Evolutionary conservation across 2,329 filamentous ascomycete species (phyloP).

Genomic region (Talaromyces sp.): DNA sequence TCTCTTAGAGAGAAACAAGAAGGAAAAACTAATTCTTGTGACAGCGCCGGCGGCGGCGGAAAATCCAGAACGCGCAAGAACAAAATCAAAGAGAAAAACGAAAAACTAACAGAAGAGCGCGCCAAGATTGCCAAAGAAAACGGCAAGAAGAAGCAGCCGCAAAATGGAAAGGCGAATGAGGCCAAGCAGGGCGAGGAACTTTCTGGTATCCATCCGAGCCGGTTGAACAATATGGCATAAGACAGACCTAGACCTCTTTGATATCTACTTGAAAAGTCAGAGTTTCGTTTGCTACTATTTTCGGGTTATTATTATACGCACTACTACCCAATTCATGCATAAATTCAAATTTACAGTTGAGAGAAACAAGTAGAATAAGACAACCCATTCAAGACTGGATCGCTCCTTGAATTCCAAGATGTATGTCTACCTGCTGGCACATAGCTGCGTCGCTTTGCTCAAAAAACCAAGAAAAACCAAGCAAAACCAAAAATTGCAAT

Average conservation of each 20-base stretch:
- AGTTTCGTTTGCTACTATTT: not conserved
- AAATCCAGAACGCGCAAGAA: constrained; percentile 67
- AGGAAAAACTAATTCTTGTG: not conserved
- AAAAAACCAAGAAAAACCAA: not conserved
- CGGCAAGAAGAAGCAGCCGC: constrained; percentile 27
- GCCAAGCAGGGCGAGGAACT: constrained; percentile 16
- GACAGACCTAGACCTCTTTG: not conserved
- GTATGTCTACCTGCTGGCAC: constrained; percentile 1
- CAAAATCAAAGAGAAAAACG: constrained; percentile 82
- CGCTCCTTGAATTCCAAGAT: not conserved
- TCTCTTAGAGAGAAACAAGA: not conserved
- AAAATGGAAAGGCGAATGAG: constrained; percentile 23
- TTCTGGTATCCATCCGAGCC: constrained; percentile 42
- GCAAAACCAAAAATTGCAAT: not conserved
- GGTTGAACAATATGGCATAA: constrained; percentile 30
- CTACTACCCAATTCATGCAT: not conserved
- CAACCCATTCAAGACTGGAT: not conserved
- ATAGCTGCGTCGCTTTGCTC: not conserved
- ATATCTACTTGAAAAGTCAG: not conserved
- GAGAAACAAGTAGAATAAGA: not conserved
- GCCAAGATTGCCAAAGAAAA: constrained; percentile 49
- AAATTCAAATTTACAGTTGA: not conserved
- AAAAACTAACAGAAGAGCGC: constrained; percentile 70
- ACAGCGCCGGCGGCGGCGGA: constrained; percentile 73
- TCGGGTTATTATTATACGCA: not conserved